These are phyloP conservation scores for Sanguinoderma infundibulare DNA, from an alignment of 1,284 basidiomycete genomes.

Conservation along the genomic window DNA sequence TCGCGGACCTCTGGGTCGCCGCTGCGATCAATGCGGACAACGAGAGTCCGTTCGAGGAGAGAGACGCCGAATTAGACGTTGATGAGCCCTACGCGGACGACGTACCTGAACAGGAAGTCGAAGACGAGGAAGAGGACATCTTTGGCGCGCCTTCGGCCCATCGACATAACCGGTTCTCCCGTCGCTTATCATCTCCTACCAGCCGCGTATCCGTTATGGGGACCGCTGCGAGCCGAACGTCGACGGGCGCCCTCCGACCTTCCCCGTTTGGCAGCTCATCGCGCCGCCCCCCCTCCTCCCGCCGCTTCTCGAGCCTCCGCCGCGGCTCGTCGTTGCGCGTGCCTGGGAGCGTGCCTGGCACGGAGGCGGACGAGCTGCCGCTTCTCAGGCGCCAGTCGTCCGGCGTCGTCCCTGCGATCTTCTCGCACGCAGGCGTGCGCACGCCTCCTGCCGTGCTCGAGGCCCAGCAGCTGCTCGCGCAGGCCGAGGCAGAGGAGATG, in stretches of 20 bases:
- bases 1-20: slow-evolving; percentile 93
- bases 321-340: slow-evolving; percentile 21
- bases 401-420: slow-evolving; percentile 74
- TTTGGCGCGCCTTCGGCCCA: slow-evolving; percentile 30
- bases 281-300: slow-evolving; percentile 24
- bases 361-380: slow-evolving; percentile 34
- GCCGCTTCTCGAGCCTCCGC: slow-evolving; percentile 24
- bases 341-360: slow-evolving; percentile 8
- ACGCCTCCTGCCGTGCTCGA: slow-evolving; percentile 73
- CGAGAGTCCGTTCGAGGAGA: slow-evolving; percentile 69
- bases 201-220: neutral
- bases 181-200: slow-evolving; percentile 23
- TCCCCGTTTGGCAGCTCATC: slow-evolving; percentile 24
- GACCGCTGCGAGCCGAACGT: slow-evolving; percentile 7
- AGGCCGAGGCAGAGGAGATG: slow-evolving; percentile 41
- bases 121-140: slow-evolving; percentile 32
- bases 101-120: slow-evolving; percentile 34
- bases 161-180: slow-evolving; percentile 31
- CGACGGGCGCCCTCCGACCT: slow-evolving; percentile 19
- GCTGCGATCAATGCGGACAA: slow-evolving; percentile 91
- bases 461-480: slow-evolving; percentile 59
- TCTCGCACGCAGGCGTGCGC: slow-evolving; percentile 78
- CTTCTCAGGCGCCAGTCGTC: slow-evolving; percentile 60
- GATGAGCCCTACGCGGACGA: slow-evolving; percentile 13
- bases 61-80: slow-evolving; percentile 32